Evolutionary conservation across 768 basidiomycete genomes (phyloP), one percentile per base, ranked within the genome.

Genomic region (Boletus coccyginus): DNA sequence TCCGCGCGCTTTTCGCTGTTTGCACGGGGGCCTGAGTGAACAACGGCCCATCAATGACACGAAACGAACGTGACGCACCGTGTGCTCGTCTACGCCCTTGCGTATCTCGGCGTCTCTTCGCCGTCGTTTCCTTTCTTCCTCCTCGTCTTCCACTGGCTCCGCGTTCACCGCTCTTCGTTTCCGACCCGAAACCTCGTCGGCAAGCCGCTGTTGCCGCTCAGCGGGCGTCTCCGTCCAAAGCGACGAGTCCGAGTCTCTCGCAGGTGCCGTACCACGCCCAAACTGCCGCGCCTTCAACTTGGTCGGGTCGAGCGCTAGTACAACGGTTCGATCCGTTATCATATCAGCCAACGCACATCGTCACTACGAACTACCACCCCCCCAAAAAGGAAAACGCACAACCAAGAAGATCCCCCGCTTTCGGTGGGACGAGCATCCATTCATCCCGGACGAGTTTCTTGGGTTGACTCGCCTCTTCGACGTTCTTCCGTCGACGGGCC

Each of bases 221-320:
- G 87, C 87, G 0, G 97, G 97, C 1, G 97, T 98, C 76, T 99
- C 97, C 0, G 97, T 99, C 97, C 97, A 99, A 13, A 96, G 78
- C 3, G 86, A 86, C 52, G 73, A 80, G 61, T 90, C 89, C 32
- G 71, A 66, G 29, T 69, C 63, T 8, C 73, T 72, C 43, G 77
- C 70, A 1, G 76, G 73, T 13, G 74, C 68, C n/a, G 73, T 60
- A 24, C 83, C 74, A 51, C 81, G 77, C n/a, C 88, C 84, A 72
- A 95, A 95, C 67, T 92, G 88, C 21, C 92, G 85, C 3, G 83
- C 75, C 70, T 85, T 88, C 21, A 94, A 74, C 66, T 90, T 92
- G 5, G 90, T 86, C 0, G 94, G 90, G 72, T 99, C 96, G 35
- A 96, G 82, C 17, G 83, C 93, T 94, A 61, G 8, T 31, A 40